These are phyloP conservation scores for Elongisporangium prolatum DNA, from an alignment of 352 stramenopile species.

Conservation along the genomic window DNA sequence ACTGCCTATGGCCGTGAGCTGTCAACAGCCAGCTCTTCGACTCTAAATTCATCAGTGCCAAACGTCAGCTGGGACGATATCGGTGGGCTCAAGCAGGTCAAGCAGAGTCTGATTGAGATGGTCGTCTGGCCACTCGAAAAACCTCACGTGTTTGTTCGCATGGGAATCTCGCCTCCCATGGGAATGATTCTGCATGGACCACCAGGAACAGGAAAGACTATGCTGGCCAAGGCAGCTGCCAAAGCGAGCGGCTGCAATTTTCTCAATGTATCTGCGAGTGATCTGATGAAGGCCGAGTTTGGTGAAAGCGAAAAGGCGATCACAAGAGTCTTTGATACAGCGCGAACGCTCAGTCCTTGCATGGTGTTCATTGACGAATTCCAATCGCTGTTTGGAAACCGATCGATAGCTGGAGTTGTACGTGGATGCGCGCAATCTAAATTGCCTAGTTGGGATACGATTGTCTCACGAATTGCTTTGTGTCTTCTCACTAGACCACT, in stretches of 20 bases:
- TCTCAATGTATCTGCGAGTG: slow-evolving; percentile 68
- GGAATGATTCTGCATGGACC: slow-evolving; percentile 78
- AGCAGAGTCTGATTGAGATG: slow-evolving; percentile 80
- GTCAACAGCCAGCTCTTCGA: slow-evolving; percentile 25
- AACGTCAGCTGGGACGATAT: slow-evolving; percentile 75
- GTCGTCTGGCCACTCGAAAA: slow-evolving; percentile 83
- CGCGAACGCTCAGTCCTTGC: slow-evolving; percentile 68
- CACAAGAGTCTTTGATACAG: slow-evolving; percentile 62
- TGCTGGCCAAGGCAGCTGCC: slow-evolving; percentile 79
- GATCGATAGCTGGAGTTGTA: slow-evolving; percentile 59
- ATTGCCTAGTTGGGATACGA: not conserved
- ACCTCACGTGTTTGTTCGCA: slow-evolving; percentile 68
- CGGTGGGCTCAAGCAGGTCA: slow-evolving; percentile 59
- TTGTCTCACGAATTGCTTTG: not conserved
- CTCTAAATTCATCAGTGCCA: slow-evolving; percentile 42
- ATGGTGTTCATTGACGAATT: slow-evolving; percentile 89
- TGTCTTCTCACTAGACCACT: slow-evolving; percentile 35
- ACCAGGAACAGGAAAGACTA: slow-evolving; percentile 82
- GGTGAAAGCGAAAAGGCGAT: slow-evolving; percentile 84
- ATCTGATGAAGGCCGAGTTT: slow-evolving; percentile 79
- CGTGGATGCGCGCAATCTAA: slow-evolving; percentile 2
- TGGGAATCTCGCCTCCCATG: slow-evolving; percentile 74
- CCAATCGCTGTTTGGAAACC: slow-evolving; percentile 79
- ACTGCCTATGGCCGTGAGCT: slow-evolving; percentile 40
- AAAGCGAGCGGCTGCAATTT: slow-evolving; percentile 83